Evolutionary conservation across 108 stramenopile genomes (phyloP), one percentile per base, ranked within the genome.

Genomic region (Nitzschia sp.): DNA sequence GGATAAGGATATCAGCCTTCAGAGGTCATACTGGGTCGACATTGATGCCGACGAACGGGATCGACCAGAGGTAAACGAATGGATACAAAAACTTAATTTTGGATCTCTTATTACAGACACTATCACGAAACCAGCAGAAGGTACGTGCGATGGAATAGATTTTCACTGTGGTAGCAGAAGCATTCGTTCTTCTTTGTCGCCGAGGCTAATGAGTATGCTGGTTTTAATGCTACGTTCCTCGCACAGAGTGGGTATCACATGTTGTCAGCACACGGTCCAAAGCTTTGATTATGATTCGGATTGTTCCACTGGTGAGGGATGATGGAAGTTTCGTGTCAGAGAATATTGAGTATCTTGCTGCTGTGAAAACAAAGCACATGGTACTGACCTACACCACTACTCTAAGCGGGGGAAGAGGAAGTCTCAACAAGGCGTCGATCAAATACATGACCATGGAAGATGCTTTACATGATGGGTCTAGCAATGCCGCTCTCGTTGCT

Each of bases 81-180:
- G 56, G 56, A 57, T 57, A 5, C 25, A 57, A 21, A 29, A 57
- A 29, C 21, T 57, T 3, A 25, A 57, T 57, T 29, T 57, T 11
- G 56, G 56, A 32, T 3, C 4, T 2, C 29, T 57, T 4, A 25
- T 57, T 15, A 29, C 30, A 5, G 56, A 33, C n/a, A 5, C 23
- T 28, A 29, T 57, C n/a, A 32, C 9, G 15, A 57, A 57, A 33
- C 56, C 56, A 8, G 15, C 21, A 22, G 48, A 50, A 50, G 48
- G 48, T 50, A 50, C 48, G 48, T n/a, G 21, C 4, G 5, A 22
- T 50, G 4, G 48, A 50, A 5, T 50, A 21, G 19, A 5, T 11
- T 50, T 50, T 50, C 48, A n/a, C n/a, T n/a, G n/a, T n/a, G n/a
- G n/a, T n/a, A n/a, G n/a, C n/a, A n/a, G n/a, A n/a, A 13, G 38